Percentiles rank a stretch among this genome's conserved stretches.
phyloP scores from a whole-genome alignment of 2,329 filamentous ascomycete species.

The Beauveria scarabaeidicola region DNA sequence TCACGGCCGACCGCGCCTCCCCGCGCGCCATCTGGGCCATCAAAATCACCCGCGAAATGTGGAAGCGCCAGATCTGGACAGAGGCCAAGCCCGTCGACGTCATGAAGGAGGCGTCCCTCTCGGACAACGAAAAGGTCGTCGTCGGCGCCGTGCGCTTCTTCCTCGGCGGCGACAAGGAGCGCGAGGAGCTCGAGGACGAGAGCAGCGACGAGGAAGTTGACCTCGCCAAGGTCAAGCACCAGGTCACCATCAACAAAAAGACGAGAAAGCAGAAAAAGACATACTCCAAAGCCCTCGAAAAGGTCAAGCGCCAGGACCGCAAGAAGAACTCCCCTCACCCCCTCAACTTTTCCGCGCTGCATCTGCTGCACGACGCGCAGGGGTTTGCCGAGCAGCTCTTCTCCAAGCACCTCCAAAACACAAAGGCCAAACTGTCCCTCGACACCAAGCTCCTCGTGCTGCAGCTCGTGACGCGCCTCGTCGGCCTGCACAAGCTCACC shows the following conservation, averaged over 20 bases:
- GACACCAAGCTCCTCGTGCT: constrained; percentile 87
- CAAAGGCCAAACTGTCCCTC: constrained; percentile 74
- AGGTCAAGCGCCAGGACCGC: constrained; percentile 71
- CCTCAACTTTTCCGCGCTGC: constrained; percentile 92
- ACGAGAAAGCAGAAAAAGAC: constrained; percentile 75
- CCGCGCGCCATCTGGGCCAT: constrained; percentile 91
- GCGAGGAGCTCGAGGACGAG: constrained; percentile 86
- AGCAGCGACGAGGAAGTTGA: constrained; percentile 74
- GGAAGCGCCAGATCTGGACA: constrained; percentile 94
- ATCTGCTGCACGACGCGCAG: constrained; percentile 89
- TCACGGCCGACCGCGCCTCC: constrained; percentile 76
- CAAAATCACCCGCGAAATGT: constrained; percentile 88
- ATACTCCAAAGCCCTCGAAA: constrained; percentile 72
- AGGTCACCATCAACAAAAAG: constrained; percentile 92
- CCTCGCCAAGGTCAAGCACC: constrained; percentile 73
- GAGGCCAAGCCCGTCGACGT: constrained; percentile 93
- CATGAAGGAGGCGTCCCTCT: constrained; percentile 87
- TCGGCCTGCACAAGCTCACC: constrained; percentile 87
- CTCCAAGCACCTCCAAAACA: constrained; percentile 80
- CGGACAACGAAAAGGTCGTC: constrained; percentile 89
- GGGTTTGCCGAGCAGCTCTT: constrained; percentile 88
- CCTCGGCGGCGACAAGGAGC: constrained; percentile 88
- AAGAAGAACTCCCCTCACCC: constrained; percentile 83
- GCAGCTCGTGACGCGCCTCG: constrained; percentile 81
- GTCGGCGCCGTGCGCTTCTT: constrained; percentile 87